Evolutionary conservation across 495 filamentous ascomycete species (phyloP).

Genomic region (Aspergillus wentii): DNA sequence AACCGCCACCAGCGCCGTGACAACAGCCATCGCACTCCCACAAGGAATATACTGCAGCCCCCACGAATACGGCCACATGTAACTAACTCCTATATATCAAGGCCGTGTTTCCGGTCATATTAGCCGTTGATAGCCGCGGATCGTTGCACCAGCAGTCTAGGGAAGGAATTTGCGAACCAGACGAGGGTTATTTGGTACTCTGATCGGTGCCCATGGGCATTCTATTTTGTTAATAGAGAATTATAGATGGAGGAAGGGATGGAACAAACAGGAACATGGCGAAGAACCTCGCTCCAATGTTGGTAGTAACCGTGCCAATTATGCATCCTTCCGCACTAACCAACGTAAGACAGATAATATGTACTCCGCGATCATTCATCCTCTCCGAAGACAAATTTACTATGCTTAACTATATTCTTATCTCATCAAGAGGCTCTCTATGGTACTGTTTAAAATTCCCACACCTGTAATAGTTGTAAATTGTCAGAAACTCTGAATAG

Average conservation of each 20-base stretch:
- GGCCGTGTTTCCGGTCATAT: constrained; percentile 67
- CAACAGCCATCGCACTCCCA: constrained; percentile 23
- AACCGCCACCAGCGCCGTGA: constrained; percentile 22
- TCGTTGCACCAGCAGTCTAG: constrained; percentile 70
- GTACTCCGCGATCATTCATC: constrained; percentile 69
- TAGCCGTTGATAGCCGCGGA: constrained; percentile 63
- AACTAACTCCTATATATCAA: constrained; percentile 70
- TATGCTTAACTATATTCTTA: too few relatives aligned
- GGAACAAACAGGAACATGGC: constrained; percentile 65
- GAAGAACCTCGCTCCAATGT: constrained; percentile 62
- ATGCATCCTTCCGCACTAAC: constrained; percentile 68
- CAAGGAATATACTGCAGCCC: constrained; percentile 38
- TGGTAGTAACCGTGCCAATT: constrained; percentile 61
- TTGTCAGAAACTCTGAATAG: too few relatives aligned
- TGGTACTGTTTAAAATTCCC: too few relatives aligned
- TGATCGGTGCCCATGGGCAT: constrained; percentile 60
- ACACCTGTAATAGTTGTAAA: too few relatives aligned
- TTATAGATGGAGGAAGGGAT: too few relatives aligned
- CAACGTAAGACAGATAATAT: constrained; percentile 60
- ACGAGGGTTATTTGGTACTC: constrained; percentile 49
- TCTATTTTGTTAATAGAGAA: too few relatives aligned
- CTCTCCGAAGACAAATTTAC: too few relatives aligned
- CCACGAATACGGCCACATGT: constrained; percentile 59
- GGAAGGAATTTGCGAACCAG: constrained; percentile 76
- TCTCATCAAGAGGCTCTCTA: too few relatives aligned